Base-by-base conservation (phyloP, 768 basidiomycete genomes). In the Mycena albidolilacea region DNA sequence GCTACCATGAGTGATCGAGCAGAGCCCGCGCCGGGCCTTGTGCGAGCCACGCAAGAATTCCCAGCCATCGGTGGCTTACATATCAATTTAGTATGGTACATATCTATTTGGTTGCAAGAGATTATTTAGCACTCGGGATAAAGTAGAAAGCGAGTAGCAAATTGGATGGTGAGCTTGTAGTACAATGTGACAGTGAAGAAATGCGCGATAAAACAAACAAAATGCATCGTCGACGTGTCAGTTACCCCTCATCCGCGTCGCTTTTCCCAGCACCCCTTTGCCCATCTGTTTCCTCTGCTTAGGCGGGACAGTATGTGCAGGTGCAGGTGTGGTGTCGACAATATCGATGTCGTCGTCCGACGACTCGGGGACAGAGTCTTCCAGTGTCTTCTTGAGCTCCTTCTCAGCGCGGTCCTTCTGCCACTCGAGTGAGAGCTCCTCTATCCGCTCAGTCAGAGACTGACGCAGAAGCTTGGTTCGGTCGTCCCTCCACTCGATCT, bases 361-460 rank as follows among this genome's bases (percentile, higher is more conserved):
- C 5, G 81, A 81, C 11, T 80, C 81, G 11, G 78, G 75, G 54
- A 78, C 79, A 4, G 77, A 76, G 41, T 78, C 78, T 55, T 82
- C 80, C 68, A 82, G 81, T 68, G 79, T 82, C 77, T 85, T 83
- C 78, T 84, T 81, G 35, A 79, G 81, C 68, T 83, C 80, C 69
- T 82, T 82, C 73, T 83, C 79, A 15, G 80, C 85, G 50, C 87
- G 87, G 46, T 82, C 81, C 61, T 82, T 81, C 78, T 85, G 87
- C 88, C 91, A 92, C 19, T 86, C 83, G 30, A 79, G 76, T n/a
- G 92, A 91, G 37, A 93, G 82, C 4, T 77, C 65, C 9, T 76
- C 65, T 38, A 92, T 90, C 9, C 83, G 83, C 3, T 73, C 74
- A 38, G 75, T 71, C 35, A 93, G 82, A 9, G 83, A 68, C 54